phyloP scores from a whole-genome alignment of 2,329 filamentous ascomycete species.

The Ophiostoma fasciatum region DNA sequence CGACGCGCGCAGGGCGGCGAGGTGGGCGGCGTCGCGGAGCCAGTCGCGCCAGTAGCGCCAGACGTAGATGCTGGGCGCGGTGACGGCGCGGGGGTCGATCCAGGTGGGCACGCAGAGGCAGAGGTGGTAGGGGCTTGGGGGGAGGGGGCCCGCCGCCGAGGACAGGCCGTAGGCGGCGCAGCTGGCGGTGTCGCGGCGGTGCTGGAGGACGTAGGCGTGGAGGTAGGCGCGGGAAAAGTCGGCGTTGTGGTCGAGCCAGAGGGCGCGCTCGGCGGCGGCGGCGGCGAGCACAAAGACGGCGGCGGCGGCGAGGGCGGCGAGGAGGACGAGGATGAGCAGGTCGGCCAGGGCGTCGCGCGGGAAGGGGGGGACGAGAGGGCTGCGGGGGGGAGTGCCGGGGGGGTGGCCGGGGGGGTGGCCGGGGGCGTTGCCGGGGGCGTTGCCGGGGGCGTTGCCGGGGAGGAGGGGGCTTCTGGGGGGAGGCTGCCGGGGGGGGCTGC shows the following conservation, averaged over 20 bases:
- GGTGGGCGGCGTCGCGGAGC: neutral
- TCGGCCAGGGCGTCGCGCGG: constrained; percentile 6
- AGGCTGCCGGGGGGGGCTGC: too few species aligned
- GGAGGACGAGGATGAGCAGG: neutral
- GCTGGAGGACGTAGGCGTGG: constrained; percentile 5
- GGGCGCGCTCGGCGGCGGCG: constrained; percentile 3
- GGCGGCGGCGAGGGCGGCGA: too few species aligned
- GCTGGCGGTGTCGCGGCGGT: neutral
- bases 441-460: too few species aligned
- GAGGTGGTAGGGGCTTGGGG: constrained; percentile 6
- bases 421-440: too few species aligned
- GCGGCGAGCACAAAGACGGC: neutral
- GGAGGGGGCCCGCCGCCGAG: neutral
- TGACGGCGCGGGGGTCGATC: constrained; percentile 5
- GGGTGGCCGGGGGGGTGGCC: too few species aligned
- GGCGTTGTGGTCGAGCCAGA: constrained; percentile 10
- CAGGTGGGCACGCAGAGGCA: constrained; percentile 5
- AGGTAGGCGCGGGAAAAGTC: constrained; percentile 3
- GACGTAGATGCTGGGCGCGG: neutral
- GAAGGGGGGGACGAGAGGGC: neutral
- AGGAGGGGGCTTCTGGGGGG: too few species aligned
- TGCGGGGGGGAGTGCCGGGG: too few species aligned
- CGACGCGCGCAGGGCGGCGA: neutral
- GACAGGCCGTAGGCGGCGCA: neutral
- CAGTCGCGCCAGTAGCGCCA: neutral